These are phyloP conservation scores for Avena insularis DNA, from an alignment of 176 grass and related monocot genomes.

Conservation along the genomic window DNA sequence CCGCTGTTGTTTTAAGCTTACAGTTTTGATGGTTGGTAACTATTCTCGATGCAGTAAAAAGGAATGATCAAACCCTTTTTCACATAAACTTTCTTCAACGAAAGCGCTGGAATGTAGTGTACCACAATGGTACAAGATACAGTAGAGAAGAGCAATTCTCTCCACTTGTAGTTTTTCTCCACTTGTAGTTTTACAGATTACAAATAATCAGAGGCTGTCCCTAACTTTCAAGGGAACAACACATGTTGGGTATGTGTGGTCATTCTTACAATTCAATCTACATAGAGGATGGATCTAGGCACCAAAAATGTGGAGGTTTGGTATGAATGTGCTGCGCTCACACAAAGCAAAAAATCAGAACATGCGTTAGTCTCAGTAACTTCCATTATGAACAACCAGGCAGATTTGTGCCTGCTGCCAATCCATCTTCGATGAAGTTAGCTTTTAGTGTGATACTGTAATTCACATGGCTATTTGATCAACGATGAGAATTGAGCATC, in stretches of 20 bases:
- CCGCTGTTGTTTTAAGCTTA: not conserved
- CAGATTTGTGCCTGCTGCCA: slow-evolving; percentile 14
- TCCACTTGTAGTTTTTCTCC: slow-evolving; percentile 23
- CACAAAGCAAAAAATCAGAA: slow-evolving; percentile 17
- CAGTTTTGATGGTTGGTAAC: not conserved
- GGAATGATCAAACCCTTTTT: no score
- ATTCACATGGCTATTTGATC: slow-evolving; percentile 6
- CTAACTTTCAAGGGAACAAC: slow-evolving; percentile 50
- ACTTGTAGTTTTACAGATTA: slow-evolving; percentile 35
- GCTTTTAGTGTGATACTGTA: slow-evolving; percentile 23
- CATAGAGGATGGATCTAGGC: slow-evolving; percentile 24
- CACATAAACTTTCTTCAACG: no score
- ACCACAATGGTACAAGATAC: slow-evolving; percentile 32
- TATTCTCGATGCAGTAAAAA: no score
- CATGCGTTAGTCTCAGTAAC: not conserved
- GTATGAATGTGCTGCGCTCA: slow-evolving; percentile 34
- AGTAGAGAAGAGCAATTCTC: not conserved
- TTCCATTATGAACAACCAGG: slow-evolving; percentile 38
- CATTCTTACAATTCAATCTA: slow-evolving; percentile 42
- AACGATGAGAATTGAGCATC: not conserved
- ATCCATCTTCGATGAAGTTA: slow-evolving; percentile 30
- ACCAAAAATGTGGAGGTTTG: slow-evolving; percentile 45
- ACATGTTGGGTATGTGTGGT: slow-evolving; percentile 38
- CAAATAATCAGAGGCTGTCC: slow-evolving; percentile 33
- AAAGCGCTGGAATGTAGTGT: no score